Conservation (phyloP, 441 rosid species). For the Brassica balearica region DNA sequence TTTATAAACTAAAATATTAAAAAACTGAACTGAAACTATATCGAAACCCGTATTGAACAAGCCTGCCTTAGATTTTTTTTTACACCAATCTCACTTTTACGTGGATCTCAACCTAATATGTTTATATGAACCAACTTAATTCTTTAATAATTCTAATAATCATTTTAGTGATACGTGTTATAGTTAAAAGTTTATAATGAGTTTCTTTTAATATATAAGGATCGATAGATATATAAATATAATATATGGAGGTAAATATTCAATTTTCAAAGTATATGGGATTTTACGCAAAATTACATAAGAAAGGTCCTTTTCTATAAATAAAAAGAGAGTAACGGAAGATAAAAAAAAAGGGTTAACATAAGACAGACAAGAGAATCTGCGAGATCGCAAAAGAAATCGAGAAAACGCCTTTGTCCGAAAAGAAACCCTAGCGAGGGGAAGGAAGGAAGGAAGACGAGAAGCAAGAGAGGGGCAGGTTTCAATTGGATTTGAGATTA, state of each 20-base stretch:
- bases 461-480: not conserved
- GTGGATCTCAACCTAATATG: too few species aligned
- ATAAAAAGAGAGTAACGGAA: conserved; percentile 22
- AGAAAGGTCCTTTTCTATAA: conserved; percentile 23
- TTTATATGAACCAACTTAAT: too few species aligned
- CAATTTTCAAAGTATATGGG: conserved; percentile 21
- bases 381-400: conserved; percentile 41
- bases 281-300: not conserved
- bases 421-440: conserved; percentile 44
- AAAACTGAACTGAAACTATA: too few species aligned
- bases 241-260: not conserved
- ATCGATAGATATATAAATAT: too few species aligned
- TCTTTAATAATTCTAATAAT: too few species aligned
- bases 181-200: too few species aligned
- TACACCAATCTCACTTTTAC: too few species aligned
- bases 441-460: conserved; percentile 15
- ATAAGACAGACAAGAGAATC: conserved; percentile 11
- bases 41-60: too few species aligned
- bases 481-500: conserved; percentile 5
- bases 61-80: too few species aligned
- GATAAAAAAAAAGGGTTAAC: not conserved
- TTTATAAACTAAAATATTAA: too few species aligned
- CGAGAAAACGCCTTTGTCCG: conserved; percentile 30
- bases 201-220: not conserved
- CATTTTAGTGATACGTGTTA: too few species aligned